Base-by-base conservation (phyloP, 2,329 filamentous ascomycete genomes). In the Cercospora janseana region DNA sequence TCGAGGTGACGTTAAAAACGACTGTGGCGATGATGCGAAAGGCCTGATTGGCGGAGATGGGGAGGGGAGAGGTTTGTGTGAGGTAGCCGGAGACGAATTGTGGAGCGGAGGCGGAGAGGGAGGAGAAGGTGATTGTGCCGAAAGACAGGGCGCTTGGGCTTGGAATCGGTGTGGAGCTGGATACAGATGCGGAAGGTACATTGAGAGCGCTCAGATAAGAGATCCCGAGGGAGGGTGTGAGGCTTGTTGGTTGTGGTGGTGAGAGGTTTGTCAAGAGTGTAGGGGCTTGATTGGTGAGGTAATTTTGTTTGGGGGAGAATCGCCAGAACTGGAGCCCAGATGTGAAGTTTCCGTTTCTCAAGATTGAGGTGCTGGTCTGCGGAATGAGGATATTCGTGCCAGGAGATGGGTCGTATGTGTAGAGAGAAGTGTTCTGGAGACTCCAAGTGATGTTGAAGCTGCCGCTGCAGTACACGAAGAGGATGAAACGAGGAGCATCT, bases 401-500 rank as follows among this genome's bases (percentile, higher is more conserved):
- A 3, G n/a, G 6, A 1, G 43, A 35, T 5, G 43, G 13, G 5
- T n/a, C 4, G 26, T 48, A 27, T 3, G 27, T 48, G 12, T 41
- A 41, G 3, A 48, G 24, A 3, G 31, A 34, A 1, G 41, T 27
- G 6, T 28, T 27, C 9, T 48, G 24, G 13, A 48, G 29, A 8
- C 26, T 26, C 45, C 34, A 41, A n/a, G 45, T 48, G 2, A 48
- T 21, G n/a, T 28, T 41, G 24, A 41, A 40, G n/a, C 13, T 40
- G 2, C 45, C 45, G 15, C 35, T 38, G 45, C 34, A 40, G 20
- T 41, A 41, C 16, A 32, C 28, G 34, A 48, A 48, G 26, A 48
- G 18, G 7, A 40, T 41, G 45, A 48, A 41, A 13, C 34, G 23
- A n/a, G 5, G 29, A 4, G 45, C 34, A 8, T 27, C 27, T 40